Evolutionary conservation across 2,329 filamentous ascomycete species (phyloP).

Genomic region (Fusarium azukiicola): DNA sequence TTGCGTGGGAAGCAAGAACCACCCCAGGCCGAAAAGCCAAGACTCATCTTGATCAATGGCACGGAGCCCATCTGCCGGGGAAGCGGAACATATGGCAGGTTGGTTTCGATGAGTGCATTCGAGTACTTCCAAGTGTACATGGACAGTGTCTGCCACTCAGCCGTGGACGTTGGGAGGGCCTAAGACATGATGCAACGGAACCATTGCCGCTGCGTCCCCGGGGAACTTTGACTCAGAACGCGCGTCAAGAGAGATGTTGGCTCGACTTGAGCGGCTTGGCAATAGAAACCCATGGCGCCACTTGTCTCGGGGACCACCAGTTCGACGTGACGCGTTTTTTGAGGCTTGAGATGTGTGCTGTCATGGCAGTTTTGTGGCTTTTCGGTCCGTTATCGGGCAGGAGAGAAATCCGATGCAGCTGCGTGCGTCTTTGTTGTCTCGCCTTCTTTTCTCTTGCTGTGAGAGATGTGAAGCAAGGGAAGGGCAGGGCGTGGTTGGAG

Average conservation of each 20-base stretch:
- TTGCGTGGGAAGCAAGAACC: no score
- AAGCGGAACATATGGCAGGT: neutral
- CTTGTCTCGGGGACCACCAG: neutral
- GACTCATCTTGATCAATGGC: neutral
- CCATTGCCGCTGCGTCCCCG: neutral
- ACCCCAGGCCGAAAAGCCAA: no score
- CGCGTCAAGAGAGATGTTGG: neutral
- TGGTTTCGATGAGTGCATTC: neutral
- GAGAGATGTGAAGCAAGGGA: no score
- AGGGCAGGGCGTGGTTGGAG: no score
- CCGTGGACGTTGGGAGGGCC: neutral
- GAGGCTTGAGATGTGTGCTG: no score
- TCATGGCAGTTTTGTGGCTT: no score
- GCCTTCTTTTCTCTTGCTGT: no score
- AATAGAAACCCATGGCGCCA: neutral
- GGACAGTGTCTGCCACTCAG: neutral
- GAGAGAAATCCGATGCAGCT: no score
- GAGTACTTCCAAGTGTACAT: neutral
- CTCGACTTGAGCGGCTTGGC: neutral
- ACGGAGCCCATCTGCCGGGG: neutral
- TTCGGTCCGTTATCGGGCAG: no score
- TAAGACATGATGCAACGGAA: neutral
- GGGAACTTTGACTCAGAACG: neutral
- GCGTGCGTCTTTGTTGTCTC: no score
- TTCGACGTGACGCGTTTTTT: no score